Percentiles rank a stretch among this genome's conserved stretches.
Evolutionary conservation across 129 eudicot species (phyloP).

Genomic region (Smallanthus sonchifolius): DNA sequence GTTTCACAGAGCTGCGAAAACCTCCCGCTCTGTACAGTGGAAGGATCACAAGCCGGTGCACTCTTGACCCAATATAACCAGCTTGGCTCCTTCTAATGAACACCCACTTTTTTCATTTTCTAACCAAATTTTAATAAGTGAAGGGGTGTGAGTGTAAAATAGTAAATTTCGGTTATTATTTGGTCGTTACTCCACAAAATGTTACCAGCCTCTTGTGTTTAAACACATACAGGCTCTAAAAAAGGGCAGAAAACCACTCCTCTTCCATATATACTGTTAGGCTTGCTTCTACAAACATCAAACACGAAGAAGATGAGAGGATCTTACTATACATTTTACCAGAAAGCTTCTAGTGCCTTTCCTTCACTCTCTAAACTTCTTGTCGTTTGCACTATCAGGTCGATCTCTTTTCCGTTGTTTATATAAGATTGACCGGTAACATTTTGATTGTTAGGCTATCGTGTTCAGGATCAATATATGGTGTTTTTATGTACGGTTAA

Average conservation of each 20-base stretch:
- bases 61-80: not conserved
- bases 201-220: constrained; percentile 23
- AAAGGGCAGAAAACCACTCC: constrained; percentile 38
- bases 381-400: constrained; percentile 57
- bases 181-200: constrained; percentile 37
- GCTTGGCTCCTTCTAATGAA: not conserved
- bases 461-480: too few relatives aligned
- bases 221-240: constrained; percentile 14
- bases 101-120: not conserved
- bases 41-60: not conserved
- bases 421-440: too few relatives aligned
- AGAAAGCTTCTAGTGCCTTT: constrained; percentile 45
- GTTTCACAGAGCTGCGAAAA: not conserved
- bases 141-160: constrained; percentile 7
- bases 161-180: constrained; percentile 6
- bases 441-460: not conserved
- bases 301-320: constrained; percentile 25
- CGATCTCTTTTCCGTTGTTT: not conserved
- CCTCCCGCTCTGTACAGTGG: not conserved
- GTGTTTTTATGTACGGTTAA: too few relatives aligned
- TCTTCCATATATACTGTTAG: constrained; percentile 15
- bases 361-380: constrained; percentile 49
- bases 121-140: not conserved
- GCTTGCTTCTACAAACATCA: not conserved
- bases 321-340: constrained; percentile 43